Evolutionary conservation across 139 green algal species (phyloP).

Genomic region (Spirogloea muscicola): DNA sequence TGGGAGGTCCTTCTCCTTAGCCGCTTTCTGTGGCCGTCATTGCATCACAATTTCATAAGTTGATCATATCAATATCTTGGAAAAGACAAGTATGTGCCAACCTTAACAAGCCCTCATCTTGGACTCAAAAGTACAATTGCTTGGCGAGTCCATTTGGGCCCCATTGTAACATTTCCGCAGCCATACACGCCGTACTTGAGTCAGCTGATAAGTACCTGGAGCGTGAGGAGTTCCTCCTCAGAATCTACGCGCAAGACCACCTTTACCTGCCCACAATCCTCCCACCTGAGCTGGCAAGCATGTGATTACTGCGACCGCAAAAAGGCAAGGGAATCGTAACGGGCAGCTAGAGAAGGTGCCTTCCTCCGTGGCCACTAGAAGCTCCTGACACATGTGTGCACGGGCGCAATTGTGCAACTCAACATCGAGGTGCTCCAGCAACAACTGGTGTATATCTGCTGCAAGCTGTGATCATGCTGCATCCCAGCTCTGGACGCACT

Average conservation of each 20-base stretch:
- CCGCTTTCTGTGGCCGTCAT: conserved; percentile 5
- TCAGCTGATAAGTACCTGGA: conserved; percentile 15
- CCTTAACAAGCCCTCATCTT: not conserved
- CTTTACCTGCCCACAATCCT: conserved; percentile 44
- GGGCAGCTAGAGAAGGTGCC: no score
- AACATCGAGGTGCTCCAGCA: no score
- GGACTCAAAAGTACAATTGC: not conserved
- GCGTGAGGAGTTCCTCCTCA: conserved; percentile 36
- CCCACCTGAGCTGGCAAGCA: conserved; percentile 32
- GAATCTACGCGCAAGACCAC: conserved; percentile 42
- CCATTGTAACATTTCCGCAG: not conserved
- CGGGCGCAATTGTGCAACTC: no score
- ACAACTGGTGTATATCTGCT: no score
- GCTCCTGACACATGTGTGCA: no score
- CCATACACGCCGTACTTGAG: not conserved
- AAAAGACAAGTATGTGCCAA: not conserved
- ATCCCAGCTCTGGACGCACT: no score
- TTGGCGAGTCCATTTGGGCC: not conserved
- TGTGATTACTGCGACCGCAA: no score
- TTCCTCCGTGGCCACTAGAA: no score
- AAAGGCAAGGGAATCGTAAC: no score
- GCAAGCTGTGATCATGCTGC: no score
- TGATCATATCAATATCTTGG: not conserved
- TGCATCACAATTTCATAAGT: not conserved
- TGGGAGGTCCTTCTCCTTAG: conserved; percentile 28